These are phyloP conservation scores for Sungouiozyma ichnusensis DNA, from an alignment of 805 yeast species.

Conservation along the genomic window DNA sequence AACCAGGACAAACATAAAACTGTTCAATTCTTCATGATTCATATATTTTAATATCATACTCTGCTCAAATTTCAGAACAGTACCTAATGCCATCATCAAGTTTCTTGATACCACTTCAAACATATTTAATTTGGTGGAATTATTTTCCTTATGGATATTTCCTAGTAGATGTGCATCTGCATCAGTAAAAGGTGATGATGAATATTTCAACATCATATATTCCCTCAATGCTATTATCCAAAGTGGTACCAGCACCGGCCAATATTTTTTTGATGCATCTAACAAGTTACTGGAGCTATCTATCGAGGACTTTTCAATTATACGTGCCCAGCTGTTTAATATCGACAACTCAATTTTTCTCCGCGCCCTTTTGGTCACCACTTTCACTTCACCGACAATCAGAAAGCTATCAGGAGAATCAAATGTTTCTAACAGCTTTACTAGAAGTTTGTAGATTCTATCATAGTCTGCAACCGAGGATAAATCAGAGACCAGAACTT, in stretches of 20 bases:
- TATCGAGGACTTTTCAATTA: constrained; percentile 30
- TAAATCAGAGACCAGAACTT: constrained; percentile 55
- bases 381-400: constrained; percentile 47
- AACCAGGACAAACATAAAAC: constrained; percentile 68
- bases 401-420: constrained; percentile 23
- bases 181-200: background rate
- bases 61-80: constrained; percentile 44
- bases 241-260: constrained; percentile 52
- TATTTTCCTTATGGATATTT: constrained; percentile 5
- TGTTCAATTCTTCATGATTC: constrained; percentile 42
- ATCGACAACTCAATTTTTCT: constrained; percentile 49
- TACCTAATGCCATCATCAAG: constrained; percentile 64
- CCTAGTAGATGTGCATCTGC: constrained; percentile 22
- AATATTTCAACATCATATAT: constrained; percentile 46
- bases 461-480: constrained; percentile 39
- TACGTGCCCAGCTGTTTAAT: constrained; percentile 64
- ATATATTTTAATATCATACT: constrained; percentile 37
- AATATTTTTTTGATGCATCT: constrained; percentile 44
- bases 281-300: constrained; percentile 33
- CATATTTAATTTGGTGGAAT: constrained; percentile 23
- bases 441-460: constrained; percentile 54
- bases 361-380: constrained; percentile 35
- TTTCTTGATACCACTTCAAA: constrained; percentile 56
- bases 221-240: constrained; percentile 76
- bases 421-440: constrained; percentile 52